phyloP scores from a whole-genome alignment of 441 rosid species.

The Gossypium trilobum region DNA sequence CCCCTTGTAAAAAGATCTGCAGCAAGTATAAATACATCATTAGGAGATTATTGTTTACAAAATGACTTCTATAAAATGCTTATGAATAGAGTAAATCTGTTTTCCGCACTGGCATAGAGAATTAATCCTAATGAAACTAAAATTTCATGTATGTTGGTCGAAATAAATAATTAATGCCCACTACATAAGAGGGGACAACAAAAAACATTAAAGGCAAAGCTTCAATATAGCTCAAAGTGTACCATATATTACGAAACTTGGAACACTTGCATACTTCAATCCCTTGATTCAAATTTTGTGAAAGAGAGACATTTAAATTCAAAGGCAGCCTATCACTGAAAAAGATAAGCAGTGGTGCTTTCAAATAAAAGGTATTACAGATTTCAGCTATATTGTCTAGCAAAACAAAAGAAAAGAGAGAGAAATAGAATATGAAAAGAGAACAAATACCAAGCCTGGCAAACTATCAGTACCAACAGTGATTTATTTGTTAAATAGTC shows the following conservation, averaged over 20 bases:
- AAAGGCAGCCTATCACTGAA: too few species aligned
- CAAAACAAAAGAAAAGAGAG: neutral
- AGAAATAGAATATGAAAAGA: neutral
- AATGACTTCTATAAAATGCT: neutral
- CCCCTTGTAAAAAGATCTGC: conserved; percentile 95
- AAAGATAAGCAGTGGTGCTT: neutral
- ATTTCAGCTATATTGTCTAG: neutral
- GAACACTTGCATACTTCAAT: too few species aligned
- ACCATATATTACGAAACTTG: too few species aligned
- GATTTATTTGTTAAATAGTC: neutral
- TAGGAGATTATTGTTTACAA: conserved; percentile 18
- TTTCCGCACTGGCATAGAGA: neutral
- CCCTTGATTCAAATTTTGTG: too few species aligned
- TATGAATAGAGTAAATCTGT: neutral
- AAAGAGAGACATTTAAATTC: too few species aligned
- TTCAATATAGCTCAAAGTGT: too few species aligned
- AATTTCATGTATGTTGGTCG: neutral
- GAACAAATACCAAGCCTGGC: neutral
- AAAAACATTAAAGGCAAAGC: too few species aligned
- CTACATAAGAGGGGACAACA: too few species aligned
- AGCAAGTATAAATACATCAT: conserved; percentile 13
- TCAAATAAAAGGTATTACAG: neutral
- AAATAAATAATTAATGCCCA: neutral
- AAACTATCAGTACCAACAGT: neutral
- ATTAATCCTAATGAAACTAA: neutral